Conservation (phyloP, 208 protist genomes). For the Tritrichomonas musculus region DNA sequence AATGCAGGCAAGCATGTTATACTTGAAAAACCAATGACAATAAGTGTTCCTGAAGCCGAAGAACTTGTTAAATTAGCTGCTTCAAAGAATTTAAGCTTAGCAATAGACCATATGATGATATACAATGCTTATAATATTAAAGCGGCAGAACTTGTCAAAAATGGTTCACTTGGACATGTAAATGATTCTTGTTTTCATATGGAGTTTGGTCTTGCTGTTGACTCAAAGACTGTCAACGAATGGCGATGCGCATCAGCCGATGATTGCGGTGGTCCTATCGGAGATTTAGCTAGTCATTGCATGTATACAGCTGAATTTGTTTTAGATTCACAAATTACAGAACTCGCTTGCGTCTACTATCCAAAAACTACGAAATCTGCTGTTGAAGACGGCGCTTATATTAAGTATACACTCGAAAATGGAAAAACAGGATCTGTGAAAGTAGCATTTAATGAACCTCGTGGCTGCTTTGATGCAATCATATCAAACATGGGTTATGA, state of each 20-base stretch:
- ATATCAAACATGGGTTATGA: not conserved
- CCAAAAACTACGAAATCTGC: not conserved
- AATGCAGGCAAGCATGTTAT: not conserved
- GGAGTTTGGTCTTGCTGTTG: not conserved
- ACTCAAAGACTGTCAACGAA: not conserved
- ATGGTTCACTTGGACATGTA: not conserved
- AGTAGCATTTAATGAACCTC: not conserved
- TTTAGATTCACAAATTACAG: not conserved
- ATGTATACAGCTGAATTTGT: not conserved
- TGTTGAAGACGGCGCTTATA: not conserved
- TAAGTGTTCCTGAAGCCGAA: not conserved
- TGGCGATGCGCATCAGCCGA: not conserved
- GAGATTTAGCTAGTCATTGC: not conserved
- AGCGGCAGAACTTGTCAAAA: not conserved
- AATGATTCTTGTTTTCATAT: not conserved
- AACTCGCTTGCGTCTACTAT: not conserved
- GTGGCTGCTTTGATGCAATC: not conserved
- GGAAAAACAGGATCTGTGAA: not conserved
- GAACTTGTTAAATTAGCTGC: not conserved
- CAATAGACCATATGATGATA: slow-evolving; percentile 18
- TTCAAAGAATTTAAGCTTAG: not conserved
- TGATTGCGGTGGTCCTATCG: not conserved
- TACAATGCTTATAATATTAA: not conserved
- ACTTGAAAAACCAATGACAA: slow-evolving; percentile 15
- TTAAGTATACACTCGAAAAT: not conserved